Evolutionary conservation across 2,329 filamentous ascomycete genomes (phyloP), one percentile per base, ranked within the genome.

Genomic region (Apiospora hydei): DNA sequence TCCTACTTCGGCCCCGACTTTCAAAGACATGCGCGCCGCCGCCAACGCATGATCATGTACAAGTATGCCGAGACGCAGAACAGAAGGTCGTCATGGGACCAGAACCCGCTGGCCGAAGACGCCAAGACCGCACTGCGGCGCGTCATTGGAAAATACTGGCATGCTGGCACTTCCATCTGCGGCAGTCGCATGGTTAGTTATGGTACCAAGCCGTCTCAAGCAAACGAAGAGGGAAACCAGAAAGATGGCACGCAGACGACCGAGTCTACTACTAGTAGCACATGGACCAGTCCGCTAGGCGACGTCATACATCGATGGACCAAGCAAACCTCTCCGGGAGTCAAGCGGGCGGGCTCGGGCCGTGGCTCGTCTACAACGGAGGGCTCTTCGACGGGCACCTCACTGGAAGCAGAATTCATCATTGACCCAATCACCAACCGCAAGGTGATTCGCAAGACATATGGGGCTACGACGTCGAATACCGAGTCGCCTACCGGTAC

Each of bases 351-450:
- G 38, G 72, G 72, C n/a, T 71, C 61, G n/a, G n/a, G 18, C 24
- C 8, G 51, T 13, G 24, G 61, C 34, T 7, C 61, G 34, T 34
- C 51, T 24, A 47, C 71, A 51, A 46, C n/a, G 51, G 43, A 43
- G n/a, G 26, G 41, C 1, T 43, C 66, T 68, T 68, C 41, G 41
- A 14, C 24, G 44, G 41, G 66, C 21, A 47, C n/a, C 14, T 46
- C 66, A 30, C 14, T 38, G 34, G 74, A 76, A 4, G 66, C 76
- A 1, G 83, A 83, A 11, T 86, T 84, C 67, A 78, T 83, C 26
- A 89, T 91, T 61, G 88, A 91, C 71, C 88, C 89, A 3, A 89
- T 91, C 72, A 89, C 88, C 21, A 90, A 90, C 73, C 85, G 88
- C 46, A 88, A 85, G 73, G 83, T 88, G 4, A 72, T 77, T 24